Conservation (phyloP, 495 filamentous ascomycete species). For the Rostrohypoxylon terebratum region DNA sequence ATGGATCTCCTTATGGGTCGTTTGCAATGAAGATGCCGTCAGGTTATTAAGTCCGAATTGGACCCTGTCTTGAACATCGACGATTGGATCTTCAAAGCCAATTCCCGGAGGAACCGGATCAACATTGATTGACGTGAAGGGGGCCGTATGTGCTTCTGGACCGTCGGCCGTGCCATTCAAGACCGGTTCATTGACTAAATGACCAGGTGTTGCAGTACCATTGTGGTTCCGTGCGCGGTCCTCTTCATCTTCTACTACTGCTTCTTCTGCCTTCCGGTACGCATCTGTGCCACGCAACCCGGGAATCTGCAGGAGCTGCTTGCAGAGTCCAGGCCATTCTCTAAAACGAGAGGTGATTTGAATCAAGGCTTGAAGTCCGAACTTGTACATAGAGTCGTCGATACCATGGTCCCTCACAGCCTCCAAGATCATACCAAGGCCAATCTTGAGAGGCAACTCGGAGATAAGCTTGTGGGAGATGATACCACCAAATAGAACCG, state of each 20-base stretch:
- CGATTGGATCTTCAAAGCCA: conserved; percentile 82
- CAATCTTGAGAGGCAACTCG: conserved; percentile 89
- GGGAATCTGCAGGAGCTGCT: conserved; percentile 81
- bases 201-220: conserved; percentile 48
- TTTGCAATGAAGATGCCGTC: conserved; percentile 84
- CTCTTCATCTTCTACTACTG: conserved; percentile 73
- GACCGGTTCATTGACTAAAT: conserved; percentile 47
- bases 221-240: conserved; percentile 60
- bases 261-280: conserved; percentile 82
- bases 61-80: conserved; percentile 89
- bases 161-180: conserved; percentile 74
- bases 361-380: conserved; percentile 94
- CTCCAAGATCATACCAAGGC: conserved; percentile 94
- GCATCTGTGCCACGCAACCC: conserved; percentile 86
- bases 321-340: conserved; percentile 93
- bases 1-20: conserved; percentile 81
- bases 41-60: conserved; percentile 97
- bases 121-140: conserved; percentile 79
- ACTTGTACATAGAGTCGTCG: conserved; percentile 94
- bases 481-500: conserved; percentile 96
- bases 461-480: conserved; percentile 92
- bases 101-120: conserved; percentile 70
- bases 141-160: conserved; percentile 65
- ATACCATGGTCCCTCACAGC: conserved; percentile 84
- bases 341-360: conserved; percentile 83